Evolutionary conservation across 176 grass and related monocot species (phyloP), one percentile per base, ranked within the genome.

Genomic region (Rhynchospora pubera): DNA sequence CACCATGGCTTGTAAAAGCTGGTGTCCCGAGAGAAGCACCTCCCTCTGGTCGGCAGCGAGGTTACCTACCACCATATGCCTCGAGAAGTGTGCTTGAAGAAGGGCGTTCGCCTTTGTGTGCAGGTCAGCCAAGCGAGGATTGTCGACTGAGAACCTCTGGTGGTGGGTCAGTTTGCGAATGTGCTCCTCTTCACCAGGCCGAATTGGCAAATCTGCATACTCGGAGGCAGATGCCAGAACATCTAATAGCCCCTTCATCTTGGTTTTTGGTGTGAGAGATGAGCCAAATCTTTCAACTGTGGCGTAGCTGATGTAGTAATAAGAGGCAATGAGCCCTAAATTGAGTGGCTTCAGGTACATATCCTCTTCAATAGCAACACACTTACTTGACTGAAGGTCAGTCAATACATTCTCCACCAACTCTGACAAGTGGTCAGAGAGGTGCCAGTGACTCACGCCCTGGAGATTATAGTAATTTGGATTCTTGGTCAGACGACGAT

Each of bases 381-480:
- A 97, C 50, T 92, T 94, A 64, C 92, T 97, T 61, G 90, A 86
- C 76, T 97, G 90, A 32, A 97, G 74, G 45, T 93, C 95, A 57
- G 81, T 91, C 85, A 94, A 50, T 1, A 88, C 61, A 43, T 91
- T 92, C 73, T 97, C 95, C 2, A 97, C 59, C 10, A 91, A 12
- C 78, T 97, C 95, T 74, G 95, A 97, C 62, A 97, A 83, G 73
- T 97, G 95, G 81, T 97, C 95, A 2, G 94, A 97, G 6, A 97
- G 85, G 81, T 97, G 95, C 60, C 92, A 89, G 84, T 94, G 95
- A 72, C 95, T 94, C 55, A 97, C 95, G 61, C 95, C 92, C 63
- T 97, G 95, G 74, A 97, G 85, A 77, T 97, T 97, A 77, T 97
- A 94, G 88, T 92, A 97, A 87, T 94, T 97, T 5, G 94, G 90